Evolutionary conservation across 805 yeast species (phyloP), one percentile per base, ranked within the genome.

Genomic region (Lipomyces sp.): DNA sequence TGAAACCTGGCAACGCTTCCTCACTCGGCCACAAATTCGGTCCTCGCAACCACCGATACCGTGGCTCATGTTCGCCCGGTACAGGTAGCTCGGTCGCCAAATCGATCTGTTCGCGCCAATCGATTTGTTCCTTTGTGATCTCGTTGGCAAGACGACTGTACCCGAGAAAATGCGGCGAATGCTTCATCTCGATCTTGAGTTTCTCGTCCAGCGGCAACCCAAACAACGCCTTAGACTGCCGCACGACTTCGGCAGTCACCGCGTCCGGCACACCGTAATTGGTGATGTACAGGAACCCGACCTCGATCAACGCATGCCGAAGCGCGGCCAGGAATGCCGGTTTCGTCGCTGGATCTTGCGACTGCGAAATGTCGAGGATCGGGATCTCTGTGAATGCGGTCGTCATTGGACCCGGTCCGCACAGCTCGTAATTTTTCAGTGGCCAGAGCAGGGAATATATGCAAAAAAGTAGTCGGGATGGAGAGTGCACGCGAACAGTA

Each of bases 91-190:
- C 72, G 10, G 72, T 69, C 3, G 70, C 72, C 24, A 86, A 77
- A 72, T 86, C 90, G 65, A 83, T 82, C 75, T 87, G 90, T 71
- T 86, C 90, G 64, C 89, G 77, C 82, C 86, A 81, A 72, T 86
- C 90, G 2, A 83, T 79, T 33, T 77, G 77, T 30, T 78, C 77
- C 11, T 86, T 85, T 0, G 89, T 86, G 60, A 84, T 82, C 71
- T 86, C 89, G 65, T 85, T 84, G 5, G 87, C 89, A 32, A 86
- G 76, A 48, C 81, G 76, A 37, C 86, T 82, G 78, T 82, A 87
- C 4, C 87, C 90, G 72, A 82, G 80, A 70, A 87, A 86, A 71
- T 86, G 88, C 4, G 86, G 86, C 67, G 84, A 84, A 69, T 80
- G 79, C 57, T 79, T 82, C 90, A 84, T 86, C 56, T 82, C 87